Percentiles rank a stretch among this genome's conserved stretches.
Evolutionary conservation across 2,329 filamentous ascomycete species (phyloP).

Genomic region (Cladosporium oxysporum): DNA sequence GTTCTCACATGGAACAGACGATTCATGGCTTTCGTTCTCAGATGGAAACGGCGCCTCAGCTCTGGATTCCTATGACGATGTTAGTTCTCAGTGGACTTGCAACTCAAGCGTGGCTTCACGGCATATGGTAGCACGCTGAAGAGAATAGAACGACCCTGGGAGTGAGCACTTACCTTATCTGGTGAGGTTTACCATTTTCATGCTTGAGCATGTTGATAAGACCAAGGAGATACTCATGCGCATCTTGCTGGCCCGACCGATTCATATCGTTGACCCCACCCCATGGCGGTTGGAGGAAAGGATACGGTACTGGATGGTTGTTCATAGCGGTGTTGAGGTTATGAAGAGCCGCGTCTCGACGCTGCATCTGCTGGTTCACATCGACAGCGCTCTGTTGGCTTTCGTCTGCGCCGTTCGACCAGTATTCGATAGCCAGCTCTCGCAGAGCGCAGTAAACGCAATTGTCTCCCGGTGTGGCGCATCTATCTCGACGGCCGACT

Average conservation of each 20-base stretch:
- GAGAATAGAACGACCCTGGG: neutral
- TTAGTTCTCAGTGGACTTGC: conserved; percentile 2
- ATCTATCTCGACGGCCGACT: neutral
- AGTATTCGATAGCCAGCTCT: conserved; percentile 17
- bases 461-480: neutral
- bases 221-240: conserved; percentile 19
- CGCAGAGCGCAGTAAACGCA: conserved; percentile 23
- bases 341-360: neutral
- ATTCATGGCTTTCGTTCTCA: neutral
- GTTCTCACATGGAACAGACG: neutral
- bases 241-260: conserved; percentile 17
- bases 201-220: conserved; percentile 9
- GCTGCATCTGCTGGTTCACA: neutral
- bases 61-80: neutral
- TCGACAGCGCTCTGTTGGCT: neutral
- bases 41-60: neutral
- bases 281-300: neutral
- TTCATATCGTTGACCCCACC: neutral
- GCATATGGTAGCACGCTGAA: neutral
- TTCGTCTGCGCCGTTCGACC: conserved; percentile 2
- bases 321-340: neutral
- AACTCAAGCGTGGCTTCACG: neutral
- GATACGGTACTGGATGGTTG: neutral
- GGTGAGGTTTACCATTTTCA: neutral
- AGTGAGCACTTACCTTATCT: neutral